These are phyloP conservation scores for Pichia sp. DNA, from an alignment of 1,139 yeast species.

Conservation along the genomic window DNA sequence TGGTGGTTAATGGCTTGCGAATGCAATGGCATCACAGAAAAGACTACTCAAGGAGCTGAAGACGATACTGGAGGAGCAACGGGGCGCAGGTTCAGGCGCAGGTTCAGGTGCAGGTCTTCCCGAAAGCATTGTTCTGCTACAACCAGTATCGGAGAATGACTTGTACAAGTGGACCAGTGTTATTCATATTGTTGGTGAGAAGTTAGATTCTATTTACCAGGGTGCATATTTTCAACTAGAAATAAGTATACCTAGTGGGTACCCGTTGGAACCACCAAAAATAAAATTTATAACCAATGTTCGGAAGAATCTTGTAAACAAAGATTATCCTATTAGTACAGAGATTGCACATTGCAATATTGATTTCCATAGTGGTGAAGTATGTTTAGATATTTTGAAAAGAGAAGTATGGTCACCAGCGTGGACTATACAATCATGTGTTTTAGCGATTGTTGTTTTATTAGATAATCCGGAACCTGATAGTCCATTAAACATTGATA, in stretches of 20 bases:
- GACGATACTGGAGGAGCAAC: too few relatives aligned
- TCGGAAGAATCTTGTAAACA: background rate
- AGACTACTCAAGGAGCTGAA: constrained; percentile 42
- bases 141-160: constrained; percentile 32
- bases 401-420: constrained; percentile 80
- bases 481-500: constrained; percentile 78
- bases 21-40: constrained; percentile 21
- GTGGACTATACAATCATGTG: constrained; percentile 68
- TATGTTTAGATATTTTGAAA: constrained; percentile 69
- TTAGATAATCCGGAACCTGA: constrained; percentile 77
- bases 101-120: background rate
- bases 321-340: constrained; percentile 12
- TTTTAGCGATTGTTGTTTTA: constrained; percentile 63
- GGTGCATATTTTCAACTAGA: constrained; percentile 39
- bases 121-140: constrained; percentile 3
- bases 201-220: constrained; percentile 42
- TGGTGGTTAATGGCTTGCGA: too few relatives aligned
- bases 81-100: too few relatives aligned
- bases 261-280: constrained; percentile 68
- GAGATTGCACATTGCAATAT: constrained; percentile 74
- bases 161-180: constrained; percentile 54
- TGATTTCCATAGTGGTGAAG: constrained; percentile 62
- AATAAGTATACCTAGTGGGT: constrained; percentile 25
- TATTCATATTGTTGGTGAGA: constrained; percentile 51
- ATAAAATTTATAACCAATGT: constrained; percentile 37